Percentiles rank a stretch among this genome's conserved stretches.
phyloP scores from a whole-genome alignment of 345 rosid genomes.

The Crucihimalaya himalaica region DNA sequence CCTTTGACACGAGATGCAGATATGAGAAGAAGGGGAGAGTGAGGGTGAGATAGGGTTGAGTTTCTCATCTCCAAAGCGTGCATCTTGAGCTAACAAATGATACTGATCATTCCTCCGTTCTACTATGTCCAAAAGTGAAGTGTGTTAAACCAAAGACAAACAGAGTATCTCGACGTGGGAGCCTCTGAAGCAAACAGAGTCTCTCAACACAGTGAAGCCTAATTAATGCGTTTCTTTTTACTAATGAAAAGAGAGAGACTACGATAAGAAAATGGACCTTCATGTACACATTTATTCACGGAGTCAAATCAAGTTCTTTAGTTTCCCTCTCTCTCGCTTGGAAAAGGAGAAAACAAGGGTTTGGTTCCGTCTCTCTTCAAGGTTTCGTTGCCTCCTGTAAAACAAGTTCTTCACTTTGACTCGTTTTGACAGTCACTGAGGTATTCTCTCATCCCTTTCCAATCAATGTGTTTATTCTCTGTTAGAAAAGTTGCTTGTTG shows the following conservation, averaged over 20 bases:
- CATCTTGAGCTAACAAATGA: conserved; percentile 53
- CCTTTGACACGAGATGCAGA: conserved; percentile 42
- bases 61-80: conserved; percentile 54
- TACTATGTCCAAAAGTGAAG: no score
- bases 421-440: conserved; percentile 1
- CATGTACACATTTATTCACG: neutral
- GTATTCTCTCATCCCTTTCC: conserved; percentile 9
- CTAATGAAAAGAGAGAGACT: neutral
- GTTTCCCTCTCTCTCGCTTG: conserved; percentile 1
- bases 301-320: neutral
- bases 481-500: neutral
- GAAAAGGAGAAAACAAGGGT: conserved; percentile 5
- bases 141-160: no score
- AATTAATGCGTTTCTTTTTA: no score
- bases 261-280: conserved; percentile 2
- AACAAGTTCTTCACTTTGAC: neutral
- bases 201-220: no score
- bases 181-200: no score
- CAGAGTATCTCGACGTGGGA: no score
- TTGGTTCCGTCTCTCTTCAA: neutral
- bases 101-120: no score
- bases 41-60: conserved; percentile 25
- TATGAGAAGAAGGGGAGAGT: conserved; percentile 27
- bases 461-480: neutral
- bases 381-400: neutral